Conservation (phyloP, 2,329 filamentous ascomycete species). For the Penicillium hesseltinei region DNA sequence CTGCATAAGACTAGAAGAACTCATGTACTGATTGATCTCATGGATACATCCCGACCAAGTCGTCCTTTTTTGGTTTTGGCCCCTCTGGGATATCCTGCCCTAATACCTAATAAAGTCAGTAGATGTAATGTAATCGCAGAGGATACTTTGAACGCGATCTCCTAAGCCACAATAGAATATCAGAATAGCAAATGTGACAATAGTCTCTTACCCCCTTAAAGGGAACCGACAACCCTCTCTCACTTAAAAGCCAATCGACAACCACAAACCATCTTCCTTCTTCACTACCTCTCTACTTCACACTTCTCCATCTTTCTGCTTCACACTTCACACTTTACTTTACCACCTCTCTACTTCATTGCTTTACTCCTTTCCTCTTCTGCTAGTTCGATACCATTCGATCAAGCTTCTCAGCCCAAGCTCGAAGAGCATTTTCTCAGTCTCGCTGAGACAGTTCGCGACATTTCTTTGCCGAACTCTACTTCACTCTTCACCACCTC, state of each 20-base stretch:
- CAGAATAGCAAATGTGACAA: not conserved
- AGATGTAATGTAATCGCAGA: not conserved
- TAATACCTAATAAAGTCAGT: not conserved
- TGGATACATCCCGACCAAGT: not conserved
- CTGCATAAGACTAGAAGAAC: too few relatives aligned
- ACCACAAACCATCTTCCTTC: not conserved
- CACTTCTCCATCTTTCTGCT: too few relatives aligned
- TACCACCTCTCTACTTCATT: not conserved
- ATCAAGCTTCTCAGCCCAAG: not conserved
- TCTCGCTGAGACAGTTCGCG: not conserved
- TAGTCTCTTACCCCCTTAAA: too few relatives aligned
- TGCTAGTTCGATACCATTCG: not conserved
- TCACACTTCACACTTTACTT: not conserved
- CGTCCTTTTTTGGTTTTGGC: too few relatives aligned
- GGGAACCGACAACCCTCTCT: not conserved
- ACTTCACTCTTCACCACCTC: too few relatives aligned
- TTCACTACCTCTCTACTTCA: not conserved
- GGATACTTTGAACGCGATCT: too few relatives aligned
- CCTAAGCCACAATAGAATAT: not conserved
- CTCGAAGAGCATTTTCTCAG: not conserved
- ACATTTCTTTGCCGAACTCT: not conserved
- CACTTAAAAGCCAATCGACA: not conserved
- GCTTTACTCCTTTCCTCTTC: not conserved
- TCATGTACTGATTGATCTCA: not conserved
- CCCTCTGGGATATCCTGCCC: not conserved